Evolutionary conservation across 768 basidiomycete species (phyloP).

Genomic region (Psilocybe azurescens): DNA sequence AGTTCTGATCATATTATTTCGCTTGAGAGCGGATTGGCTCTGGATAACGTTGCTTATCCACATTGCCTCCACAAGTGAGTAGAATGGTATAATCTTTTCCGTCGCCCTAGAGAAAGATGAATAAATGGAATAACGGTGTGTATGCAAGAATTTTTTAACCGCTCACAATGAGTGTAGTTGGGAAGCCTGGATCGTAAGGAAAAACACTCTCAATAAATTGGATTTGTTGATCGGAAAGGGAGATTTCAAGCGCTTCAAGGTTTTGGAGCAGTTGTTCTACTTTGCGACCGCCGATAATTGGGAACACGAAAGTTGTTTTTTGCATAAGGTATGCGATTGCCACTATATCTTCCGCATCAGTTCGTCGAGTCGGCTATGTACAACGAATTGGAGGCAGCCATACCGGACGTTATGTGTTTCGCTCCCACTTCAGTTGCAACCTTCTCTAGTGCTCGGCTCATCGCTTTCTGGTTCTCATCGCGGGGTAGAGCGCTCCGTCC

Average conservation of each 20-base stretch:
- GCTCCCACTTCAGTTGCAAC: slow-evolving; percentile 56
- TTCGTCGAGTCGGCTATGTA: no score
- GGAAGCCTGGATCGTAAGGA: slow-evolving; percentile 56
- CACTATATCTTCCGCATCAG: slow-evolving; percentile 30
- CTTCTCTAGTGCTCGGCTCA: slow-evolving; percentile 51
- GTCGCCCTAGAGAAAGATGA: no score
- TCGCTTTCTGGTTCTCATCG: slow-evolving; percentile 34
- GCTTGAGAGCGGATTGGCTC: no score
- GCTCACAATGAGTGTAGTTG: slow-evolving; percentile 37
- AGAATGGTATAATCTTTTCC: no score
- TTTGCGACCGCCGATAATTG: slow-evolving; percentile 57
- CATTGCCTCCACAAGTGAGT: no score
- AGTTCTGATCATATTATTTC: no score
- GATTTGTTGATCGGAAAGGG: slow-evolving; percentile 50
- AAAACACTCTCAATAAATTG: slow-evolving; percentile 45
- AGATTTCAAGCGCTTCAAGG: slow-evolving; percentile 54
- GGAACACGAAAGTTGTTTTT: slow-evolving; percentile 59
- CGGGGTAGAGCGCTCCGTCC: slow-evolving; percentile 33
- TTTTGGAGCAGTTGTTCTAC: slow-evolving; percentile 58
- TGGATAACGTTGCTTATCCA: no score
- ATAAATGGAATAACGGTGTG: no score
- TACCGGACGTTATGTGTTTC: slow-evolving; percentile 52
- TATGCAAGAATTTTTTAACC: no score
- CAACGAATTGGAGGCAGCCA: background rate
- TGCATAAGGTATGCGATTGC: slow-evolving; percentile 64